Evolutionary conservation across 768 basidiomycete genomes (phyloP).

Genomic region (Mycena leptocephala): DNA sequence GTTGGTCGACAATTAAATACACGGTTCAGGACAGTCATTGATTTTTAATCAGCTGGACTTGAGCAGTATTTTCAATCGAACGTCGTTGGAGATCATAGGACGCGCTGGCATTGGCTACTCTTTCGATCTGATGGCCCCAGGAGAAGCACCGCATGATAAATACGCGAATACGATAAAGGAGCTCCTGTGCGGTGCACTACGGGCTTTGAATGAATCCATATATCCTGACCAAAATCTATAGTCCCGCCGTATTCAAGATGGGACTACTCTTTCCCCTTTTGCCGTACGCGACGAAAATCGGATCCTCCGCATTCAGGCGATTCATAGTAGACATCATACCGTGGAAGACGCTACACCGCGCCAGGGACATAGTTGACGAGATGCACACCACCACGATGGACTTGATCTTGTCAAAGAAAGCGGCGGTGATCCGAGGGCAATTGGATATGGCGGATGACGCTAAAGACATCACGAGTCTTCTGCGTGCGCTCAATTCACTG

Average conservation of each 20-base stretch:
- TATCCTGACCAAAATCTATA: neutral
- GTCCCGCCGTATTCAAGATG: neutral
- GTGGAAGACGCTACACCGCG: neutral
- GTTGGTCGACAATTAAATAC: neutral
- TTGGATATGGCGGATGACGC: neutral
- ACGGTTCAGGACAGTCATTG: too few relatives aligned
- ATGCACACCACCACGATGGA: neutral
- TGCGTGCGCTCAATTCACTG: neutral
- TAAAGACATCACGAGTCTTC: neutral
- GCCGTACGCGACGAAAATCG: neutral
- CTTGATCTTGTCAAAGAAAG: neutral
- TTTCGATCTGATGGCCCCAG: constrained; percentile 7
- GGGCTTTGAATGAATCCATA: neutral
- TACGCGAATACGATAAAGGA: constrained; percentile 10
- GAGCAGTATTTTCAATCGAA: neutral
- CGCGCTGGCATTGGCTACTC: constrained; percentile 2
- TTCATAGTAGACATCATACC: neutral
- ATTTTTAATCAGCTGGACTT: neutral
- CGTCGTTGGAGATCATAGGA: neutral
- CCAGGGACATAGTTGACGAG: neutral
- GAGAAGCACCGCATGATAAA: too few relatives aligned
- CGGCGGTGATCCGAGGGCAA: neutral
- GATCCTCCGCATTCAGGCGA: neutral
- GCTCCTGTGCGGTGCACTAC: neutral
- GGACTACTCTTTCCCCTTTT: neutral